Base-by-base conservation (phyloP, 352 stramenopile species). In the Phytophthora pluvialis region DNA sequence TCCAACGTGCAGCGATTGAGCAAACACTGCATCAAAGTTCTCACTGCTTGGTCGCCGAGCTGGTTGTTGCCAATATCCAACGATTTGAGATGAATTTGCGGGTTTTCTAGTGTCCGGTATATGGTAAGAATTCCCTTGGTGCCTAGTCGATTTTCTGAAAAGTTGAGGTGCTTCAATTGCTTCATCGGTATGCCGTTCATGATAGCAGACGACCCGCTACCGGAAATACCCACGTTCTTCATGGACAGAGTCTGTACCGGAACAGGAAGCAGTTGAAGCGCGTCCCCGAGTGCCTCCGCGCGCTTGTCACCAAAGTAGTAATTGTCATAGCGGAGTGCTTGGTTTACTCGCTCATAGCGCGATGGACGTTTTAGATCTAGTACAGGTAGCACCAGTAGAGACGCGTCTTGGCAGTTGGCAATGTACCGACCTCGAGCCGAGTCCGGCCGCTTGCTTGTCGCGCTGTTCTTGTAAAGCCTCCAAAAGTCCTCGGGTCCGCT, bases 291-390 rank as follows among this genome's bases (percentile, higher is more conserved):
- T 0, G 84, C 81, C 29, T 90, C 77, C 1, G 84, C 81, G 1
- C 81, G 78, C 42, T 86, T 75, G 53, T 91, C 81, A 7, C 84
- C 81, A 49, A 93, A 86, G 60, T 86, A 93, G 55, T 91, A 93
- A 56, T 93, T 90, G 63, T 86, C 77, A 39, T 85, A 93, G 0
- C 72, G 60, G 11, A 93, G 73, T 5, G 70, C 49, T 33, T 82
- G 80, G 0, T 55, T 72, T 15, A 56, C 54, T 26, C 39, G 46
- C 28, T 90, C 76, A 33, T 89, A 90, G 5, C 81, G 71, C 1
- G 55, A 73, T 6, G 74, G 43, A 21, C 73, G 63, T 39, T 81
- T 85, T 3, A 93, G 59, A 44, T 91, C 81, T 10, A 93, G 70
- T 15, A 90, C 75, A 0, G 84, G 84, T 0, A 93, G 68, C 32